These are phyloP conservation scores for Cordyceps tenuipes DNA, from an alignment of 2,329 filamentous ascomycete genomes.

Conservation along the genomic window DNA sequence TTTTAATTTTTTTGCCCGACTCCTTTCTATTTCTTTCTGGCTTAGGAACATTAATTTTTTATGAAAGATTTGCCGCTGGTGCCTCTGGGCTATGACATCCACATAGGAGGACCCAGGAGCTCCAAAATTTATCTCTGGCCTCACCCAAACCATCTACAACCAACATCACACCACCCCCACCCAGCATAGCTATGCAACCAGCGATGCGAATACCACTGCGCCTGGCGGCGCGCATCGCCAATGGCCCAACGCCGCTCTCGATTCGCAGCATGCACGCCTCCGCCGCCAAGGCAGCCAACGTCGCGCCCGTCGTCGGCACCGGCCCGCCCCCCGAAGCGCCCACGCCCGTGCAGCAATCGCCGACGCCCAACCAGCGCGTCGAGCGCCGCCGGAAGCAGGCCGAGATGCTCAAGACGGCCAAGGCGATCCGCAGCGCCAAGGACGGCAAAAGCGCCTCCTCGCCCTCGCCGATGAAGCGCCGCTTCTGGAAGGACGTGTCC, in stretches of 20 bases:
- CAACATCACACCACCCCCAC: constrained; percentile 13
- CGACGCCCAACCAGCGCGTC: constrained; percentile 31
- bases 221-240: constrained; percentile 22
- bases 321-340: constrained; percentile 53
- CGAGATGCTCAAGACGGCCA: constrained; percentile 44
- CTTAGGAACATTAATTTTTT: background rate
- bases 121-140: constrained; percentile 11
- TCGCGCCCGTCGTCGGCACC: constrained; percentile 44
- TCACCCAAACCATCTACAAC: constrained; percentile 2
- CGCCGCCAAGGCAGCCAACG: constrained; percentile 32
- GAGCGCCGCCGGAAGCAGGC: constrained; percentile 46
- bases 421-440: constrained; percentile 34
- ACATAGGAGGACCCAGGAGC: background rate
- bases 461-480: constrained; percentile 44
- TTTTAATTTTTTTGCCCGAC: too few species aligned
- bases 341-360: constrained; percentile 37
- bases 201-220: constrained; percentile 31
- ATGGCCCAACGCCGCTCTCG: constrained; percentile 12
- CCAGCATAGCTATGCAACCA: constrained; percentile 31
- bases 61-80: background rate
- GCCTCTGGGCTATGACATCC: background rate
- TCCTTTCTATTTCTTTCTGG: too few species aligned
- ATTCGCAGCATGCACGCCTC: constrained; percentile 26
- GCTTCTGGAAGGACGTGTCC: constrained; percentile 83
- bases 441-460: constrained; percentile 20